These are phyloP conservation scores for Cinchona pubescens DNA, from an alignment of 257 asterid genomes.

Conservation along the genomic window DNA sequence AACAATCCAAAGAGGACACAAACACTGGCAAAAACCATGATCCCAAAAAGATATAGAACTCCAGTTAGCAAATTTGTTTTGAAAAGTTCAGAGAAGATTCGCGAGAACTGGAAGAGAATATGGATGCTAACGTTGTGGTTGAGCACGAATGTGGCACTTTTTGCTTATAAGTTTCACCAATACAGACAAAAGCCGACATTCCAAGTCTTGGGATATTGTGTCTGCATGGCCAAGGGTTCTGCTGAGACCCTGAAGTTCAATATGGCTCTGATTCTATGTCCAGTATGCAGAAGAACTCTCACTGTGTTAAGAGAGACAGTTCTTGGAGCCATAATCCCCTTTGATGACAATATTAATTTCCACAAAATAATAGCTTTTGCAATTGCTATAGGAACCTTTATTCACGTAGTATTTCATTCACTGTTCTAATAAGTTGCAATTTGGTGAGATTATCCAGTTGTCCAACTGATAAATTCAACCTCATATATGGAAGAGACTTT, in stretches of 20 bases:
- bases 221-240: conserved; percentile 68
- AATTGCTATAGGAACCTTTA: conserved; percentile 35
- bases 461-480: conserved; percentile 42
- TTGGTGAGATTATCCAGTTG: conserved; percentile 53
- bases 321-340: conserved; percentile 60
- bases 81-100: conserved; percentile 39
- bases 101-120: conserved; percentile 70
- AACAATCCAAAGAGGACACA: conserved; percentile 31
- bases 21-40: conserved; percentile 79
- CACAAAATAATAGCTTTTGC: conserved; percentile 65
- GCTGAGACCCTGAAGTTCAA: conserved; percentile 28
- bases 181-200: conserved; percentile 43
- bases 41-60: conserved; percentile 66
- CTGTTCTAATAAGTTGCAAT: conserved; percentile 65
- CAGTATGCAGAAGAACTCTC: conserved; percentile 72
- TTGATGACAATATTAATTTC: conserved; percentile 85
- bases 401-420: conserved; percentile 53
- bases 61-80: conserved; percentile 62
- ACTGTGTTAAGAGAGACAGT: conserved; percentile 69
- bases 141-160: conserved; percentile 43
- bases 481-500: conserved; percentile 47
- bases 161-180: conserved; percentile 57
- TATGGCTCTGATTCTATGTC: conserved; percentile 26
- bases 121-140: conserved; percentile 59
- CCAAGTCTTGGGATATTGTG: conserved; percentile 69